Conservation (phyloP, 2,329 filamentous ascomycete species). For the Talaromyces funiculosus region DNA sequence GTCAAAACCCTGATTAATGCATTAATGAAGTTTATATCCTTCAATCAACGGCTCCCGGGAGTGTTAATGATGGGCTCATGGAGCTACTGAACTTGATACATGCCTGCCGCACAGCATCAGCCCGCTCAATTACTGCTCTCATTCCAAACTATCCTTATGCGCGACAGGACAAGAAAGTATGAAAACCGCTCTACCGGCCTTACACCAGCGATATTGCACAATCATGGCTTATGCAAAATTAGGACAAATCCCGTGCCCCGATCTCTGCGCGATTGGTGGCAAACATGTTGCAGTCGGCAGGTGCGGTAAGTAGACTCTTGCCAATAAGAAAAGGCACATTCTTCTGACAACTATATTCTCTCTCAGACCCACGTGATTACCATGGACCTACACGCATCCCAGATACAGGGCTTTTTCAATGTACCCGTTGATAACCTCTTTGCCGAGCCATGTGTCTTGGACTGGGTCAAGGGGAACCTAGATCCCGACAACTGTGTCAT, state of each 20-base stretch:
- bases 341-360: background rate
- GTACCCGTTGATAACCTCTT: slow-evolving; percentile 76
- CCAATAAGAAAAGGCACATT: background rate
- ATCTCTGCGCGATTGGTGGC: slow-evolving; percentile 94
- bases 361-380: slow-evolving; percentile 86
- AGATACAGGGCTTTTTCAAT: slow-evolving; percentile 96
- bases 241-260: slow-evolving; percentile 81
- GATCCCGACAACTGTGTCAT: slow-evolving; percentile 80
- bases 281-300: slow-evolving; percentile 94
- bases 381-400: slow-evolving; percentile 92
- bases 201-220: background rate
- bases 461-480: slow-evolving; percentile 85
- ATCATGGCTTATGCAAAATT: background rate
- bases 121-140: slow-evolving; percentile 87
- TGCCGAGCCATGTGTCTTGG: slow-evolving; percentile 83
- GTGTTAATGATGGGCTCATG: slow-evolving; percentile 97
- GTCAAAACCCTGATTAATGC: slow-evolving; percentile 1
- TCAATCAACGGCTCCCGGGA: slow-evolving; percentile 87
- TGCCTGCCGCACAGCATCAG: slow-evolving; percentile 78
- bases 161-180: slow-evolving; percentile 82
- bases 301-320: slow-evolving; percentile 29
- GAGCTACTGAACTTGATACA: slow-evolving; percentile 98
- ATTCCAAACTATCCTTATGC: slow-evolving; percentile 96
- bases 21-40: slow-evolving; percentile 72
- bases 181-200: background rate